phyloP scores from a whole-genome alignment of 148 eudicot species.

The Drosera capensis region DNA sequence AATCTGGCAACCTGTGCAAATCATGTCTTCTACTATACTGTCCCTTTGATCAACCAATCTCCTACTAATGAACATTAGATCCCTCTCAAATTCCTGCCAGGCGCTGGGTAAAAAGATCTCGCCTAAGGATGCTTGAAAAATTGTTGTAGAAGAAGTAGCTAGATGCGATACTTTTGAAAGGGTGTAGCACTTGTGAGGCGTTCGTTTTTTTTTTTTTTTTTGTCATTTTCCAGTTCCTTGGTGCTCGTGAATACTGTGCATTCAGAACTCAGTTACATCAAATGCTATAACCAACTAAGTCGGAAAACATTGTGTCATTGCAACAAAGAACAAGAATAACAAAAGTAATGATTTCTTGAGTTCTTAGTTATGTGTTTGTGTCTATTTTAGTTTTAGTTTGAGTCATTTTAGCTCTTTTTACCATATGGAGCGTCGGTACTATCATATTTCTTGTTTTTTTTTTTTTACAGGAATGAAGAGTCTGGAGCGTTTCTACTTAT shows the following conservation, averaged over 20 bases:
- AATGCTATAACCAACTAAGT: neutral
- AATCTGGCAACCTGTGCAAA: slow-evolving; percentile 58
- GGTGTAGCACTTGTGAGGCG: slow-evolving; percentile 22
- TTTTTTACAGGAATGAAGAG: no score
- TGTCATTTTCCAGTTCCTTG: slow-evolving; percentile 55
- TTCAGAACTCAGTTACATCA: neutral
- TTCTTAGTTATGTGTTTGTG: no score
- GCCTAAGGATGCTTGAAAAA: slow-evolving; percentile 57
- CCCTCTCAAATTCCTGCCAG: slow-evolving; percentile 29
- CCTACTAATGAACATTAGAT: slow-evolving; percentile 56
- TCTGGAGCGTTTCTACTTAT: no score
- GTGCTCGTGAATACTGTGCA: slow-evolving; percentile 13
- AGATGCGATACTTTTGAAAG: slow-evolving; percentile 34
- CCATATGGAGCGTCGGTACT: no score
- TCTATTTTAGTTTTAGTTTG: no score
- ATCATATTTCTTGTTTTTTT: no score
- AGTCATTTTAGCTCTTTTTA: no score
- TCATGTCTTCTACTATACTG: slow-evolving; percentile 48
- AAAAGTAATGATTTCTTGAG: no score
- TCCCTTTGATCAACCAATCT: slow-evolving; percentile 18
- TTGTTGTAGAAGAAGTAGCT: slow-evolving; percentile 26
- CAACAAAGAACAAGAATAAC: no score
- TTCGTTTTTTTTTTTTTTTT: slow-evolving; percentile 39
- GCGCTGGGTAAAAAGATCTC: slow-evolving; percentile 46
- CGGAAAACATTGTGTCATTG: neutral